These are phyloP conservation scores for Pholiota microspora DNA, from an alignment of 768 basidiomycete species.

Conservation along the genomic window DNA sequence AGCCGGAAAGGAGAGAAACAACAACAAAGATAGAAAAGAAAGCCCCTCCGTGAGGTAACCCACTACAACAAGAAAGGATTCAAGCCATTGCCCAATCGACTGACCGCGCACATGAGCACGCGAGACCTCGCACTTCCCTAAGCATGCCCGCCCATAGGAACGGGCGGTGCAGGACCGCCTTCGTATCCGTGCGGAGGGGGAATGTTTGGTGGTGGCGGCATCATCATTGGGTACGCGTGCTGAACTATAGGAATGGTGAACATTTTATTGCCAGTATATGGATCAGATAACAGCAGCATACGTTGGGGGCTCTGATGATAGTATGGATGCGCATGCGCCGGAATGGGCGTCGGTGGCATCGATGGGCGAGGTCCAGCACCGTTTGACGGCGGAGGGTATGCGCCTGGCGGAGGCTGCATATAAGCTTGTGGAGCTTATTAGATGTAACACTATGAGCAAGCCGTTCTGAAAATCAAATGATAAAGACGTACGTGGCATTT, in stretches of 20 bases:
- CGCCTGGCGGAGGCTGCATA: constrained; percentile 73
- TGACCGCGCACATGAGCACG: neutral
- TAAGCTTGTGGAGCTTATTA: constrained; percentile 65
- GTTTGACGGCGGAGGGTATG: constrained; percentile 76
- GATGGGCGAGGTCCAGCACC: constrained; percentile 78
- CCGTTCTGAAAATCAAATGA: neutral
- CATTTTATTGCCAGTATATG: constrained; percentile 23
- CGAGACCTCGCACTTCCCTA: constrained; percentile 5
- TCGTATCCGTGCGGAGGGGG: constrained; percentile 78
- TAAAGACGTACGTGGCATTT: constrained; percentile 76
- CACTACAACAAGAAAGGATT: constrained; percentile 1
- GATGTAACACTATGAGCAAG: constrained; percentile 4
- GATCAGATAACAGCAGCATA: constrained; percentile 33
- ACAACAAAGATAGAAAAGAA: constrained; percentile 8
- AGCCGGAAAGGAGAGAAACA: neutral
- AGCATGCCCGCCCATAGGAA: constrained; percentile 79
- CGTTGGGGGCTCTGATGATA: constrained; percentile 90
- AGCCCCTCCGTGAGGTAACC: constrained; percentile 3
- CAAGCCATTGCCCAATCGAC: neutral
- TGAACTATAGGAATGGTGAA: constrained; percentile 55
- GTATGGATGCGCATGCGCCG: constrained; percentile 82
- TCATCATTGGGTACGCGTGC: constrained; percentile 93
- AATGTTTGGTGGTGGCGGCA: constrained; percentile 62
- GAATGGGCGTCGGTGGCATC: constrained; percentile 91
- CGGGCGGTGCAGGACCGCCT: constrained; percentile 62